Conservation (phyloP, 2,329 filamentous ascomycete genomes). For the Ascochyta lentis region DNA sequence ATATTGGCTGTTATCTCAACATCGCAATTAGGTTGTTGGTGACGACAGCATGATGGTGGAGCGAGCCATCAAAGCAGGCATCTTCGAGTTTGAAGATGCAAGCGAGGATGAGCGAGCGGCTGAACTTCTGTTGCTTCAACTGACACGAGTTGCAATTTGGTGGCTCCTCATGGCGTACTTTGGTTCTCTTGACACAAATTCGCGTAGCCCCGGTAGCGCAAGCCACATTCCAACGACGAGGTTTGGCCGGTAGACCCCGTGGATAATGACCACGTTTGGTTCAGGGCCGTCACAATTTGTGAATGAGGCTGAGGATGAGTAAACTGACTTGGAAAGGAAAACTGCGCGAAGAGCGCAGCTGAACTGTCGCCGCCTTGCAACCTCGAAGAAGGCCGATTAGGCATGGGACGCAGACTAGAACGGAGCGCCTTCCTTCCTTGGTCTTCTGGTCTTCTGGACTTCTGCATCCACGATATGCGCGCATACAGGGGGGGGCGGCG, state of each 20-base stretch:
- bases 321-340: neutral
- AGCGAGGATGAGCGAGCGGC: constrained; percentile 5
- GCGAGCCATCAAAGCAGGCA: neutral
- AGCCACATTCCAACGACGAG: constrained; percentile 6
- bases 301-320: neutral
- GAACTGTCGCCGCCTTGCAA: constrained; percentile 2
- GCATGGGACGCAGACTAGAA: neutral
- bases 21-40: neutral
- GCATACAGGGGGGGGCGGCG: neutral
- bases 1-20: constrained; percentile 17
- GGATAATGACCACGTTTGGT: neutral
- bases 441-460: constrained; percentile 1
- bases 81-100: neutral
- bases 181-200: neutral
- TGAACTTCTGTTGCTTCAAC: neutral
- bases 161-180: neutral
- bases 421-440: constrained; percentile 1
- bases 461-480: neutral
- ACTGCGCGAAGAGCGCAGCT: neutral
- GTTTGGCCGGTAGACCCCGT: neutral
- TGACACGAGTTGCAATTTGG: constrained; percentile 2
- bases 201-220: constrained; percentile 1
- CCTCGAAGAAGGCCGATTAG: constrained; percentile 3
- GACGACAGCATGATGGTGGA: constrained; percentile 4
- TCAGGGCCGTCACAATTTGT: neutral